phyloP scores from a whole-genome alignment of 108 stramenopile species.

The Chaetoceros tenuissimus region DNA sequence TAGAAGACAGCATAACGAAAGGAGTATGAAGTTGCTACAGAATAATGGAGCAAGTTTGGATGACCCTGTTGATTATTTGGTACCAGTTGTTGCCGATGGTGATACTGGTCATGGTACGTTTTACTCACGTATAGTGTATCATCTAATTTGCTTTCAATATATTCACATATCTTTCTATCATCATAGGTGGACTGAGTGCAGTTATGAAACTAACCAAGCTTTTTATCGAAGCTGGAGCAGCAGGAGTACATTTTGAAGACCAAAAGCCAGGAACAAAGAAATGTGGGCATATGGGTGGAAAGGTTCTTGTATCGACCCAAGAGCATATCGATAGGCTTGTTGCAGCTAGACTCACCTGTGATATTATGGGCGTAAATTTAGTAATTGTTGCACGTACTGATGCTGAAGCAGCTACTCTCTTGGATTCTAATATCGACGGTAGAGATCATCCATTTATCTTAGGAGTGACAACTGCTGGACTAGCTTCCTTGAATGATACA shows the following conservation, averaged over 20 bases:
- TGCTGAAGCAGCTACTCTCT: constrained; percentile 93
- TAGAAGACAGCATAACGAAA: constrained; percentile 85
- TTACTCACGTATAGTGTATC: not conserved
- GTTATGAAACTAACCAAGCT: constrained; percentile 95
- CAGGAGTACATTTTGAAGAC: constrained; percentile 78
- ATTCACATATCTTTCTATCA: too few species aligned
- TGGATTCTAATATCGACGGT: constrained; percentile 90
- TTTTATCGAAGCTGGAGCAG: constrained; percentile 91
- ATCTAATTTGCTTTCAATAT: not conserved
- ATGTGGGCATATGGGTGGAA: constrained; percentile 93
- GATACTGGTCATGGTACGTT: constrained; percentile 89
- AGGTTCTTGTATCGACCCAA: constrained; percentile 89
- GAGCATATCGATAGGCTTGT: constrained; percentile 93
- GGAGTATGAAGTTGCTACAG: constrained; percentile 45
- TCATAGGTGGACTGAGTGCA: constrained; percentile 82
- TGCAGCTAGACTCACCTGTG: constrained; percentile 86
- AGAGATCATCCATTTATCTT: constrained; percentile 96
- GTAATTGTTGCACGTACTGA: constrained; percentile 91
- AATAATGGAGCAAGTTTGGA: constrained; percentile 25
- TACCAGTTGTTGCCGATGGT: constrained; percentile 92
- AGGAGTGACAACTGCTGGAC: constrained; percentile 65
- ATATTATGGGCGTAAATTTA: constrained; percentile 80
- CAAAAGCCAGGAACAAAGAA: constrained; percentile 96
- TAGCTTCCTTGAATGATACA: constrained; percentile 51
- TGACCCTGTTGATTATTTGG: constrained; percentile 80